These are phyloP conservation scores for Phaeosphaeria sp. DNA, from an alignment of 2,329 filamentous ascomycete species.

Conservation along the genomic window DNA sequence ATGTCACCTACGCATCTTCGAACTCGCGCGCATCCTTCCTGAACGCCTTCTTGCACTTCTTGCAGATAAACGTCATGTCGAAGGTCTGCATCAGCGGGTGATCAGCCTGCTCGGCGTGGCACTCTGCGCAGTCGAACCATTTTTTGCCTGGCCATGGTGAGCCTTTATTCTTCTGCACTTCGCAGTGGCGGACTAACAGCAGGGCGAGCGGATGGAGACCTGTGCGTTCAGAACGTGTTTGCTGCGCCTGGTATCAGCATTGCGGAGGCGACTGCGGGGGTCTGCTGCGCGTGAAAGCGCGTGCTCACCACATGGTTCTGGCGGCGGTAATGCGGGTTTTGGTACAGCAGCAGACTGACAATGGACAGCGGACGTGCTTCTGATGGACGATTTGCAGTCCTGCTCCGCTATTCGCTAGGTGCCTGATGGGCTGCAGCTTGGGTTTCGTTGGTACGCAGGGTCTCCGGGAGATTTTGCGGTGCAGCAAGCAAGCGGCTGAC, in stretches of 20 bases:
- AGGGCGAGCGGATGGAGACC: slow-evolving; percentile 92
- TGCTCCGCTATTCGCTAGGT: slow-evolving; percentile 21
- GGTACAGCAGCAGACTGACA: background rate
- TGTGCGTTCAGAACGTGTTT: slow-evolving; percentile 99
- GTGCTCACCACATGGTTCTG: slow-evolving; percentile 35
- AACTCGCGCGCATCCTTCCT: slow-evolving; percentile 92
- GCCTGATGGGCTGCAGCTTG: slow-evolving; percentile 18
- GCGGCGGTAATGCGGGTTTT: slow-evolving; percentile 2
- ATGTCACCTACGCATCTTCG: slow-evolving; percentile 69
- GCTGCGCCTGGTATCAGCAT: slow-evolving; percentile 58
- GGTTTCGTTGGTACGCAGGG: slow-evolving; percentile 14
- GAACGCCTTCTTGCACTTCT: slow-evolving; percentile 99
- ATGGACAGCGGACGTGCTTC: background rate
- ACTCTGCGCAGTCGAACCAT: slow-evolving; percentile 99
- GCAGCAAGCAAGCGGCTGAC: slow-evolving; percentile 1
- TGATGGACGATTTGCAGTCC: background rate
- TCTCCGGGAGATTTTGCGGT: slow-evolving; percentile 9
- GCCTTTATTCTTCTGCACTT: slow-evolving; percentile 3
- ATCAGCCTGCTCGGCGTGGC: slow-evolving; percentile 80
- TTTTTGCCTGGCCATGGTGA: slow-evolving; percentile 70
- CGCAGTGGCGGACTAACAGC: slow-evolving; percentile 69
- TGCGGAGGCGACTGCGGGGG: slow-evolving; percentile 22
- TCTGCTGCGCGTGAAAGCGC: slow-evolving; percentile 16
- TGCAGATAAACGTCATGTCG: slow-evolving; percentile 96
- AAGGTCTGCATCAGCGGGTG: slow-evolving; percentile 78